Base-by-base conservation (phyloP, 1,284 basidiomycete species). In the Paramarasmius palmivorus region DNA sequence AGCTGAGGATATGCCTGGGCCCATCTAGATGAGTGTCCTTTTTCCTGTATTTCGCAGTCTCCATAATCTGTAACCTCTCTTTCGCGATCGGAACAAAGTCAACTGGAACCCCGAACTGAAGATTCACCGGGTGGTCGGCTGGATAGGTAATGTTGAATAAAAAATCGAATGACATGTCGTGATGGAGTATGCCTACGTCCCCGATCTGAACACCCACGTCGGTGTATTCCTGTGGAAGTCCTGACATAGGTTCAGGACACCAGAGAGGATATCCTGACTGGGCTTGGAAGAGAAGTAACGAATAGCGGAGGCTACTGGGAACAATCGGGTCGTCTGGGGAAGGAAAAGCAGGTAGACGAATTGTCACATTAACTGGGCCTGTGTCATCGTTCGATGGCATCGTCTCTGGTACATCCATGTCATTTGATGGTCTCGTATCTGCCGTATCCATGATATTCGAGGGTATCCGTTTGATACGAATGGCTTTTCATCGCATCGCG, bases 111-210 rank as follows among this genome's bases (percentile, higher is more conserved):
- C 54, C 35, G 15, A 44, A 40, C 10, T 38, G 39, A n/a, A n/a
- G n/a, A 46, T 66, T 64, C 23, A 63, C 50, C 0, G 60, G 55
- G 37, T 65, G 36, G 15, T 60, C 52, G 2, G 32, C 55, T 12
- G 65, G 54, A 2, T 63, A 46, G 34, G 62, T 66, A 9, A 73
- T 59, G 51, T 71, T 73, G 61, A 73, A 72, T 14, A 74, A 61
- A 26, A 68, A 64, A 44, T 68, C 62, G 23, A 73, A 73, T 14
- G 53, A 56, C 19, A 71, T 69, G 46, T 65, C 58, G 15, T 55
- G 59, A 6, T 62, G 65, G n/a, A 63, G 55, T 26, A 69, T 63
- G 4, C 64, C 65, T 26, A 72, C 67, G 52, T 70, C 64, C 5
- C 68, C 64, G 12, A 69, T 65, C n/a, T 51, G 56, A 20, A 70